A percentile compares a stretch with the other conserved stretches of the same genome.
phyloP scores from a whole-genome alignment of 176 grass and related monocot species.

The Phragmites australis region DNA sequence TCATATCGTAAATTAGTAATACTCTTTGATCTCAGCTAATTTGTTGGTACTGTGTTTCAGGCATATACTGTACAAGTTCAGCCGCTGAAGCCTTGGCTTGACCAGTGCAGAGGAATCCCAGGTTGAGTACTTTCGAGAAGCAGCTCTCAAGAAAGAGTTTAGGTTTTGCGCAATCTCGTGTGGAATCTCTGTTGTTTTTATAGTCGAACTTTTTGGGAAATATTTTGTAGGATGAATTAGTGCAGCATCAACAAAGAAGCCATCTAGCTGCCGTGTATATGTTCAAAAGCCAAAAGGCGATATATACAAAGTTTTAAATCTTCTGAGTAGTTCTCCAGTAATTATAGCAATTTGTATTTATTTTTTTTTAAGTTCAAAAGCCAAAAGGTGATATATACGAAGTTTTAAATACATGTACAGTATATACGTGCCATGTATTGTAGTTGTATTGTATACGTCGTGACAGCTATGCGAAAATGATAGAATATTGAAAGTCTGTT shows the following conservation, averaged over 20 bases:
- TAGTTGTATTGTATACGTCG: too few relatives aligned
- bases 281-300: constrained; percentile 39
- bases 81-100: constrained; percentile 35
- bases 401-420: background rate
- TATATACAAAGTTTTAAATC: constrained; percentile 12
- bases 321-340: background rate
- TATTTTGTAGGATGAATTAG: constrained; percentile 41
- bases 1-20: background rate
- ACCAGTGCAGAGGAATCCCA: constrained; percentile 25
- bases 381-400: constrained; percentile 34
- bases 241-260: constrained; percentile 2
- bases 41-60: constrained; percentile 21
- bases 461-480: too few relatives aligned
- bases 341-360: too few relatives aligned
- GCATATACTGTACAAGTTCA: constrained; percentile 48
- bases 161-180: constrained; percentile 19
- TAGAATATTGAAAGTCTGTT: too few relatives aligned
- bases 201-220: background rate
- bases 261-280: constrained; percentile 29
- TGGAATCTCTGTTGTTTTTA: background rate
- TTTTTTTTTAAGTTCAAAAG: too few relatives aligned
- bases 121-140: constrained; percentile 15
- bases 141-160: constrained; percentile 18
- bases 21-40: background rate
- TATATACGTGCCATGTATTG: too few relatives aligned